A percentile compares a stretch with the other conserved stretches of the same genome.
These are phyloP conservation scores for Leccinum disarticulatum DNA, from an alignment of 768 basidiomycete species.

Conservation along the genomic window DNA sequence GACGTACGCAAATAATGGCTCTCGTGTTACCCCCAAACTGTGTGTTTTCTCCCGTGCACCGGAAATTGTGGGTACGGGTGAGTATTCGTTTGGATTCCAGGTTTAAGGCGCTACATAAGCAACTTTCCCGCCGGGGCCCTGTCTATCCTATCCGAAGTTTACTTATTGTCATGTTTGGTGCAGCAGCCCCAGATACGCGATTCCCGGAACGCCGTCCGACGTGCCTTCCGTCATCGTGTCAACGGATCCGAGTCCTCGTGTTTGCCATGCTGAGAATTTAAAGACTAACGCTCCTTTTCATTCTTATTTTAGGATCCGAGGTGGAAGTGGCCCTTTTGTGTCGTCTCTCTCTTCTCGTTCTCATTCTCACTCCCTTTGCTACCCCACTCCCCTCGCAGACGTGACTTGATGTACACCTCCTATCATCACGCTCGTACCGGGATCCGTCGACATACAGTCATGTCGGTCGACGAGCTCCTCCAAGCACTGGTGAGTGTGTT, in stretches of 20 bases:
- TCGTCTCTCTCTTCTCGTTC: background rate
- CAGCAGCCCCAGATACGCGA: conserved; percentile 2
- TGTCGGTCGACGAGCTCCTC: conserved; percentile 15
- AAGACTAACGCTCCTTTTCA: background rate
- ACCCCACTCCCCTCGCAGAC: background rate
- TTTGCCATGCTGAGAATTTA: background rate
- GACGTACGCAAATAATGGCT: background rate
- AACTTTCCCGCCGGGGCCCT: no score
- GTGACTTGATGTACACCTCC: conserved; percentile 8
- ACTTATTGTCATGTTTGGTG: background rate
- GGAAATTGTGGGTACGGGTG: background rate
- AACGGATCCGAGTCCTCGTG: background rate
- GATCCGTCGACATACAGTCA: conserved; percentile 8
- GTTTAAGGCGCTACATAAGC: background rate
- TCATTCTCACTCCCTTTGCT: background rate
- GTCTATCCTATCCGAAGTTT: background rate
- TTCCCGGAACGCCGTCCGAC: background rate
- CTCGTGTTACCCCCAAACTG: background rate
- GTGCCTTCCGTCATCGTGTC: background rate
- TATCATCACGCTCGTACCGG: background rate
- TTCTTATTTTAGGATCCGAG: background rate
- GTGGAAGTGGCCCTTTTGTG: background rate
- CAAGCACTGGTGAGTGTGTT: conserved; percentile 10
- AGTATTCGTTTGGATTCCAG: background rate
- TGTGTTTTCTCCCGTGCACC: background rate